Base-by-base conservation (phyloP, 129 eudicot genomes). In the Escallonia rubra region DNA sequence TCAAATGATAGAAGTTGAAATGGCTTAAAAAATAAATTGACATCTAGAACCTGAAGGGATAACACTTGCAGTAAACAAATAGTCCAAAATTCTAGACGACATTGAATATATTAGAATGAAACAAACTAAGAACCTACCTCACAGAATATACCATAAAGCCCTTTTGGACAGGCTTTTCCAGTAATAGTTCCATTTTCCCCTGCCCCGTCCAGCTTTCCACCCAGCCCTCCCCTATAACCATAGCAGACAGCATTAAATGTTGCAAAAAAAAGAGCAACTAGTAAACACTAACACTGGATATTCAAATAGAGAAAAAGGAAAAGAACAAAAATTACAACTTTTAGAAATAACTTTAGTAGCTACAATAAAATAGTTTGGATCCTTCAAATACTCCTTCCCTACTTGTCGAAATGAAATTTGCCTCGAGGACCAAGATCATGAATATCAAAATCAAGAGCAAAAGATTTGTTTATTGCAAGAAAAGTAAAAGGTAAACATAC, bases 71-170 rank as follows among this genome's bases (percentile, higher is more conserved):
- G 52, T 12, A 55, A 63, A 11, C 3, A 67, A 68, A 66, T 44
- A 69, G 45, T 51, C 7, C 44, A 48, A 65, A 71, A 74, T 39
- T 43, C 42, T 2, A 45, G 59, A 61, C 5, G 38, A 57, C 41
- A 38, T 65, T 10, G 50, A 57, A 67, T 59, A 34, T 48, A 58
- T 55, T 67, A 57, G 11, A 43, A 61, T 53, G 58, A 45, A 60
- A 68, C 53, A 41, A 54, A 56, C 13, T 41, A n/a, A 4, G 43
- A 80, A 38, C 42, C 59, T 68, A 89, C 96, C 96, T 78, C 77
- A 57, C 96, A 90, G 76, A 83, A 90, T 81, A 71, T 83, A 51
- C 96, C 96, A 82, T 83, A 86, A 67, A 90, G 96, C 67, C 96
- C 96, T 77, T 75, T 84, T 2, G 96, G 96, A 72, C 96, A 90